Percentiles rank a stretch among this genome's conserved stretches.
Conservation (phyloP, 164 flowering plant species). For the Buxus sempervirens region DNA sequence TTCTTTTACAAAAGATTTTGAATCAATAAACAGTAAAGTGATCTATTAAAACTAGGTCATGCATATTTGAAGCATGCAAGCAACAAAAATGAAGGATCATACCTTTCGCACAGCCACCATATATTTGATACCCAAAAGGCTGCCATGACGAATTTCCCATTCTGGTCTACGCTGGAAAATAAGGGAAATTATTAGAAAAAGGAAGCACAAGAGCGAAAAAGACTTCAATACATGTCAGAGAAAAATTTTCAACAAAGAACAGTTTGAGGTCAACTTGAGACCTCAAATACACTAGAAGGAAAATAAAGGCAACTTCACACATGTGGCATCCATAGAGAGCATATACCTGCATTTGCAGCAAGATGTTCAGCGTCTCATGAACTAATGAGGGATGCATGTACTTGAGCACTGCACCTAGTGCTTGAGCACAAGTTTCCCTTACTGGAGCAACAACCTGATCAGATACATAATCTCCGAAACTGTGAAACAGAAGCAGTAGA, state of each 20-base stretch:
- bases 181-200: conserved; percentile 14
- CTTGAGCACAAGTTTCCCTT: conserved; percentile 99
- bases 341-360: conserved; percentile 95
- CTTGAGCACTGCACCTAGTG: conserved; percentile 90
- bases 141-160: conserved; percentile 99
- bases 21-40: neutral
- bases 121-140: conserved; percentile 95
- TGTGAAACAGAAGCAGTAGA: conserved; percentile 26
- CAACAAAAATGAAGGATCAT: conserved; percentile 3
- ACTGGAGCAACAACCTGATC: conserved; percentile 99
- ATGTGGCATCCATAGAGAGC: conserved; percentile 7
- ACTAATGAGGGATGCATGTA: conserved; percentile 87
- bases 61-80: neutral
- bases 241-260: neutral
- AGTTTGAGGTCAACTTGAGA: neutral
- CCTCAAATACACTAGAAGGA: conserved; percentile 2
- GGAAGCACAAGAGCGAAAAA: conserved; percentile 12
- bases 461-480: conserved; percentile 98
- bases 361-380: conserved; percentile 67
- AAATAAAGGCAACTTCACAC: neutral
- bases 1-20: neutral
- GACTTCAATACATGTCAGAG: conserved; percentile 10
- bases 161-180: conserved; percentile 83
- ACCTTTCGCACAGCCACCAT: conserved; percentile 96
- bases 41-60: neutral